Evolutionary conservation across 2,329 filamentous ascomycete species (phyloP).

Genomic region (Tolypocladium endophyticum): DNA sequence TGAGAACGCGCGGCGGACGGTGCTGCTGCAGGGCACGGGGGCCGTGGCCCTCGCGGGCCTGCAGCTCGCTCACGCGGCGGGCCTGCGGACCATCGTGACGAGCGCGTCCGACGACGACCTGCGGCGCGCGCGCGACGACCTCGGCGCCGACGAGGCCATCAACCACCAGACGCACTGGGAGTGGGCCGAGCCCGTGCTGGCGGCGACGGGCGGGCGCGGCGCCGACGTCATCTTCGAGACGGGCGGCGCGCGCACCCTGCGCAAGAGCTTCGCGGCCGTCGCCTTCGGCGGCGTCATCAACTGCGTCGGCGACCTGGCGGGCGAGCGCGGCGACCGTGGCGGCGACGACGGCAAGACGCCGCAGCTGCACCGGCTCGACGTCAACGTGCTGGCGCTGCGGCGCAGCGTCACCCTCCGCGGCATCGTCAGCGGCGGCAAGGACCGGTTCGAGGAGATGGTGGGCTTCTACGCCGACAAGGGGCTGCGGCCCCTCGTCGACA

Average conservation of each 20-base stretch:
- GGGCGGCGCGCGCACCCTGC: constrained; percentile 40
- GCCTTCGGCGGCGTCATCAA: constrained; percentile 44
- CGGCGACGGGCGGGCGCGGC: constrained; percentile 31
- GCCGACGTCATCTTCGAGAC: constrained; percentile 46
- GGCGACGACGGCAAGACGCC: constrained; percentile 13
- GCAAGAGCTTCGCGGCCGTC: constrained; percentile 40
- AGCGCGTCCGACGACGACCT: constrained; percentile 44
- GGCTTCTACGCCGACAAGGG: constrained; percentile 29
- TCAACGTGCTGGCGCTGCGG: constrained; percentile 44
- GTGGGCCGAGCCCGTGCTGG: constrained; percentile 23
- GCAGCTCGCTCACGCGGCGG: constrained; percentile 42
- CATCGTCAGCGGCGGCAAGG: constrained; percentile 49
- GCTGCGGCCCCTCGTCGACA: constrained; percentile 37
- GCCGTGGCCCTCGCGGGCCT: constrained; percentile 40
- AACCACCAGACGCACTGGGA: constrained; percentile 43
- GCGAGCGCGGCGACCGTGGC: constrained; percentile 43
- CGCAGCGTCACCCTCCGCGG: constrained; percentile 39
- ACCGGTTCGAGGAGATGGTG: constrained; percentile 44
- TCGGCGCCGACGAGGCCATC: constrained; percentile 41
- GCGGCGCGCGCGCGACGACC: constrained; percentile 27
- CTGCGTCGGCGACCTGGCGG: constrained; percentile 38
- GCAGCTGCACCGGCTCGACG: constrained; percentile 34
- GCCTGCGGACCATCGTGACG: constrained; percentile 40
- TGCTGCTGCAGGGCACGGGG: constrained; percentile 36
- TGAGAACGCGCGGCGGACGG: neutral